phyloP scores from a whole-genome alignment of 129 eudicot genomes.

The Apium graveolens region DNA sequence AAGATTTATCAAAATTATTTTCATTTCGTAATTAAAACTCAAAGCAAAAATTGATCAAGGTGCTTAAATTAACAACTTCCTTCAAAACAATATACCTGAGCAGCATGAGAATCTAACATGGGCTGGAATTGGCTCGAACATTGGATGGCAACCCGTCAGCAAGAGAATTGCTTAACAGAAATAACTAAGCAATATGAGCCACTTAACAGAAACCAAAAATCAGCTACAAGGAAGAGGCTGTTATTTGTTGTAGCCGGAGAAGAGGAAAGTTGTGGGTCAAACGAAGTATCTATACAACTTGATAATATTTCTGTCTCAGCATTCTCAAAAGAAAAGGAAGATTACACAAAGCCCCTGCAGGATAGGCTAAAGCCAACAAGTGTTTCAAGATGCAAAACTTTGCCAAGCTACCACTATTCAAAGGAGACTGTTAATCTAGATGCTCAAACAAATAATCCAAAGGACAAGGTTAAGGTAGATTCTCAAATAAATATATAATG shows the following conservation, averaged over 20 bases:
- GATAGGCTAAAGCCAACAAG: conserved; percentile 31
- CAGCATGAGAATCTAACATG: too few species aligned
- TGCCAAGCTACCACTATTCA: too few species aligned
- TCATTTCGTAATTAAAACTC: neutral
- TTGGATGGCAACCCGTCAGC: too few species aligned
- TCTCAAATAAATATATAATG: neutral
- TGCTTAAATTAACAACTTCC: neutral
- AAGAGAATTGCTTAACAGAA: too few species aligned
- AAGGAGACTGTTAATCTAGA: too few species aligned
- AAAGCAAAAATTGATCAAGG: neutral
- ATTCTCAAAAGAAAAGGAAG: too few species aligned
- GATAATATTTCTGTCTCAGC: too few species aligned
- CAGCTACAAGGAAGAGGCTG: conserved; percentile 25
- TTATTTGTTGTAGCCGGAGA: conserved; percentile 38
- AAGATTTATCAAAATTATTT: neutral
- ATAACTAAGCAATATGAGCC: too few species aligned
- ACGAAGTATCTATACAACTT: conserved; percentile 48
- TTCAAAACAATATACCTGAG: conserved; percentile 45
- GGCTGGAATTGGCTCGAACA: too few species aligned
- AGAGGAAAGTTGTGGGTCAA: conserved; percentile 76
- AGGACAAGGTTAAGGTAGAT: conserved; percentile 36
- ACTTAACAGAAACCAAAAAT: too few species aligned
- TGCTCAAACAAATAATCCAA: too few species aligned
- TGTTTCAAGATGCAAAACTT: conserved; percentile 41
- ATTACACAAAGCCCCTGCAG: conserved; percentile 25